A percentile compares a stretch with the other conserved stretches of the same genome.
phyloP scores from a whole-genome alignment of 1,139 yeast species.

The Yamadazyma triangularis region DNA sequence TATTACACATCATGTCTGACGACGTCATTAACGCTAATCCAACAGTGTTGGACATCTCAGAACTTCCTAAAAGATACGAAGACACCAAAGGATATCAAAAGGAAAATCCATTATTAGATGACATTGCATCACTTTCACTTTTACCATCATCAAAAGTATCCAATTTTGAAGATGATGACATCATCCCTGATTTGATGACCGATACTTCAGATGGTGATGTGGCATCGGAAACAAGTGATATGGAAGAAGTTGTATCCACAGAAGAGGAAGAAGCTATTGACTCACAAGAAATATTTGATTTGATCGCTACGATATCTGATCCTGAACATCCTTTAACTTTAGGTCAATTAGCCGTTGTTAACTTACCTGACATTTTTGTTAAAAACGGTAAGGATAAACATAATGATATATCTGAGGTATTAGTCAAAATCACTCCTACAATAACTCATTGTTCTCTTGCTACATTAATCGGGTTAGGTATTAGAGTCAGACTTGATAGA shows the following conservation, averaged over 20 bases:
- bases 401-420: constrained; percentile 66
- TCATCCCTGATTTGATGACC: constrained; percentile 21
- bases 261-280: constrained; percentile 48
- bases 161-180: neutral
- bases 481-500: constrained; percentile 85
- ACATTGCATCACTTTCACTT: constrained; percentile 21
- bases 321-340: constrained; percentile 97
- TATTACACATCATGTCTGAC: too few relatives aligned
- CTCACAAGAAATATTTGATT: constrained; percentile 52
- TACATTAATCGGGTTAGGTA: constrained; percentile 91
- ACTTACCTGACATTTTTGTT: constrained; percentile 73
- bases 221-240: constrained; percentile 13
- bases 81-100: constrained; percentile 14
- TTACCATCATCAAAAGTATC: neutral
- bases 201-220: constrained; percentile 16
- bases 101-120: constrained; percentile 11
- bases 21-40: constrained; percentile 95
- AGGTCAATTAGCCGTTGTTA: constrained; percentile 94
- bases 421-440: constrained; percentile 90
- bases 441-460: constrained; percentile 97
- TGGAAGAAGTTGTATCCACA: constrained; percentile 47
- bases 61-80: constrained; percentile 63
- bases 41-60: constrained; percentile 68
- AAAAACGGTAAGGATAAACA: constrained; percentile 45
- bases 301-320: constrained; percentile 86